Base-by-base conservation (phyloP, 768 basidiomycete species). In the Rossbeevera mucosa region DNA sequence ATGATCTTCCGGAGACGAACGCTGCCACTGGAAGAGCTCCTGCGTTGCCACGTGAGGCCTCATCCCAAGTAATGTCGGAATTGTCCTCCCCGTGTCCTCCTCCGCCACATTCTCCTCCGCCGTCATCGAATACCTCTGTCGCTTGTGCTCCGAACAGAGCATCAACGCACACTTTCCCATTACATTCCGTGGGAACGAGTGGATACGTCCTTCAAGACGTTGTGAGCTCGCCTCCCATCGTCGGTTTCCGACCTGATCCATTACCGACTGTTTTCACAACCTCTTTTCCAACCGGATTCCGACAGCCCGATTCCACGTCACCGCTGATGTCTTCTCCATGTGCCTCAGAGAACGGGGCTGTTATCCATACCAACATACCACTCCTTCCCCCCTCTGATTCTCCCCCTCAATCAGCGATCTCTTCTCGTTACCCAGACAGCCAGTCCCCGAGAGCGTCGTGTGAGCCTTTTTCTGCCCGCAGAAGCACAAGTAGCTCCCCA, bases 1-100 rank as follows among this genome's bases (percentile, higher is more conserved):
- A 57, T 20, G 64, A 38, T 38, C 36, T 38, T 18, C 18, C 36
- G 11, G 36, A 9, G 36, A 36, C 33, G n/a, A 36, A 9, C 18
- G 9, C n/a, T 9, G 33, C 9, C n/a, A 18, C 24, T 12, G 38
- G 44, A 36, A 46, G 25, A 38, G 50, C 26, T 25, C 28, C 13
- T 3, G n/a, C 36, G 16, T 28, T 25, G 2, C 30, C 8, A 5
- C 7, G n/a, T 7, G 44, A 55, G 24, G 13, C 12, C 16, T 21
- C 25, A 16, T 7, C 43, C 9, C 42, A 40, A n/a, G 44, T 43
- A 30, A n/a, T 28, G 21, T 18, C 24, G 8, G 40, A 22, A 20
- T 13, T 20, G 1, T 18, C 42, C 13, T 38, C 25, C 7, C 16
- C 40, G 29, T 41, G 47, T 2, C 7, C 42, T 9, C 25, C 26